Percentiles rank a stretch among this genome's conserved stretches.
Evolutionary conservation across 2,329 filamentous ascomycete genomes (phyloP).

Genomic region (Colletotrichum australisinense): DNA sequence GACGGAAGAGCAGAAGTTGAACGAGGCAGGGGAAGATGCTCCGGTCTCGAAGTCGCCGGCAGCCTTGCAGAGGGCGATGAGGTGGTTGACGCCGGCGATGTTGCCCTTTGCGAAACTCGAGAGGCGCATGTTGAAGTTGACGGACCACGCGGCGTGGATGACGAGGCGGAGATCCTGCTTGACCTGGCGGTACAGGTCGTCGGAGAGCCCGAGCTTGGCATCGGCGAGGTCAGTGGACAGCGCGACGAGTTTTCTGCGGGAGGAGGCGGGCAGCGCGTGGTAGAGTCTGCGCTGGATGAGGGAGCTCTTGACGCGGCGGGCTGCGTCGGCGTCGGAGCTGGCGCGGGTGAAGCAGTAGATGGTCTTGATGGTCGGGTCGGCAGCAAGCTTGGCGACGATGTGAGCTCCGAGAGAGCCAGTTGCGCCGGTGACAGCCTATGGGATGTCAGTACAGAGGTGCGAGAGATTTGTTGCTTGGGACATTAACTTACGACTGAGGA

Average conservation of each 20-base stretch:
- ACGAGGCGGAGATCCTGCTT: constrained; percentile 49
- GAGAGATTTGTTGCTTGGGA: too few species aligned
- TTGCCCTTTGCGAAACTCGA: constrained; percentile 61
- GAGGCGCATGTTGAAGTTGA: constrained; percentile 67
- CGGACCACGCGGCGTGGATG: constrained; percentile 65
- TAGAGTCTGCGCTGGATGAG: constrained; percentile 48
- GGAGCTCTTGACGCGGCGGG: constrained; percentile 38
- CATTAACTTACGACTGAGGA: constrained; percentile 12
- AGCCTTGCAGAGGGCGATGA: constrained; percentile 50
- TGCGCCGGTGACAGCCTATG: constrained; percentile 67
- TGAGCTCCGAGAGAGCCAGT: constrained; percentile 75
- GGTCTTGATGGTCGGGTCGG: constrained; percentile 63
- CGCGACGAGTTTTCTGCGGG: constrained; percentile 31
- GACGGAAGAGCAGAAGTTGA: constrained; percentile 64
- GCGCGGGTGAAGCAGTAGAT: constrained; percentile 66
- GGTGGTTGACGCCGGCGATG: constrained; percentile 56
- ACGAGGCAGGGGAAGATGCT: constrained; percentile 40
- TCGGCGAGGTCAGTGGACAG: constrained; percentile 53
- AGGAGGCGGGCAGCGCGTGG: constrained; percentile 38
- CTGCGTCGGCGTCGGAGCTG: constrained; percentile 37
- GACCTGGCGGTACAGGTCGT: constrained; percentile 42
- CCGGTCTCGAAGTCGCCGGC: neutral
- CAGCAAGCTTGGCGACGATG: constrained; percentile 67
- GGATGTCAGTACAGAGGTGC: neutral
- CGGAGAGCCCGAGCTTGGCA: constrained; percentile 52